A percentile compares a stretch with the other conserved stretches of the same genome.
Evolutionary conservation across 1,284 basidiomycete genomes (phyloP).

Genomic region (Taiwanofungus camphoratus): DNA sequence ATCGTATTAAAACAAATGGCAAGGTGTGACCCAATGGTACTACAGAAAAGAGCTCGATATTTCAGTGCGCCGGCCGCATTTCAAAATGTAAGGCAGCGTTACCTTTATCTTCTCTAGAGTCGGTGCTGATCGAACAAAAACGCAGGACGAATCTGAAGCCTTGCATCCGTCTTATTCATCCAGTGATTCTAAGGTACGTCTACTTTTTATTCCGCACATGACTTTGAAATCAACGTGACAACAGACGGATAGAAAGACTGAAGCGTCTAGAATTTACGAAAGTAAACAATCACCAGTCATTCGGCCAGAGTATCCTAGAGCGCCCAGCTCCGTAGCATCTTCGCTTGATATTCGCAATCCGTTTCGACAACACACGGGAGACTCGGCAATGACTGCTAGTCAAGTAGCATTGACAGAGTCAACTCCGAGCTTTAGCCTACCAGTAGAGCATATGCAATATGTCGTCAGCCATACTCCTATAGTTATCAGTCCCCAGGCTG

Average conservation of each 20-base stretch:
- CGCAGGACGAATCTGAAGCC: no score
- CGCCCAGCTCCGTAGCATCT: conserved; percentile 3
- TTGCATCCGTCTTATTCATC: no score
- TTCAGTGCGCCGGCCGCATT: not conserved
- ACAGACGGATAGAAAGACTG: no score
- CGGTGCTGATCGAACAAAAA: no score
- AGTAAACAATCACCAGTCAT: no score
- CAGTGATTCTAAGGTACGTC: no score
- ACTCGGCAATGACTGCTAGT: conserved; percentile 3
- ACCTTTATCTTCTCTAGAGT: no score
- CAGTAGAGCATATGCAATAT: conserved; percentile 3
- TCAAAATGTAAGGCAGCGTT: not conserved
- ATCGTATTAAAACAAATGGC: no score
- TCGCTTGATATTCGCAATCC: conserved; percentile 9
- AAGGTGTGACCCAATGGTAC: not conserved
- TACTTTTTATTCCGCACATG: no score
- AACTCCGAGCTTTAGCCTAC: not conserved
- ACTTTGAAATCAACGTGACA: no score
- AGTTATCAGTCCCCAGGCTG: conserved; percentile 6
- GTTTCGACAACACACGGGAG: conserved; percentile 2
- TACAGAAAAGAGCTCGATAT: conserved; percentile 4
- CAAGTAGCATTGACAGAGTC: conserved; percentile 5
- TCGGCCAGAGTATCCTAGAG: conserved; percentile 1
- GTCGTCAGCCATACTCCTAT: conserved; percentile 5
- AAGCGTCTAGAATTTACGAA: no score